Evolutionary conservation across 75 land plant genomes (phyloP).

Genomic region (Isoetes taiwanensis): DNA sequence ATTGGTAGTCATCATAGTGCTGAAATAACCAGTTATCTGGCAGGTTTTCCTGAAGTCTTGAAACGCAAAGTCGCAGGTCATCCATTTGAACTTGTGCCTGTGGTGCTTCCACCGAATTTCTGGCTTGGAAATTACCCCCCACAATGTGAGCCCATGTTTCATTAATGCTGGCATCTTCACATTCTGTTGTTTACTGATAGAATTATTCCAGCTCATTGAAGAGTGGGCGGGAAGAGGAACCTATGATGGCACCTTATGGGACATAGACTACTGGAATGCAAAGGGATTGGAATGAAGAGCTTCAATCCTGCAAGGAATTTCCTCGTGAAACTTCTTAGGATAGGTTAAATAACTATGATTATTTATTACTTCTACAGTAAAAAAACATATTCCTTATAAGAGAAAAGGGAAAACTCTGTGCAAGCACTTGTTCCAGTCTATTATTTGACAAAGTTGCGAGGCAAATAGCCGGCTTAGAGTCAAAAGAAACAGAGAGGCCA

Average conservation of each 20-base stretch:
- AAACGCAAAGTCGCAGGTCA: constrained; percentile 75
- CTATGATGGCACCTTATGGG: constrained; percentile 70
- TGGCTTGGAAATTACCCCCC: constrained; percentile 81
- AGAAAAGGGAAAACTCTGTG: no score
- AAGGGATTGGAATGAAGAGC: constrained; percentile 97
- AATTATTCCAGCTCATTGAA: no score
- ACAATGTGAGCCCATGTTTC: constrained; percentile 59
- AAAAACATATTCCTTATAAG: no score
- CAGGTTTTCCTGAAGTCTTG: constrained; percentile 86
- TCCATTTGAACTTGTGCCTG: constrained; percentile 96
- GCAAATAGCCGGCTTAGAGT: no score
- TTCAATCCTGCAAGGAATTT: constrained; percentile 94
- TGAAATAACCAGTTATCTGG: no score
- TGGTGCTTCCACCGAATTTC: constrained; percentile 59
- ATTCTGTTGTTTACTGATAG: background rate
- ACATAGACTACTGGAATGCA: constrained; percentile 94
- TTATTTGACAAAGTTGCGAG: no score
- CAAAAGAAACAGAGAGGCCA: no score
- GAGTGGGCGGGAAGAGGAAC: constrained; percentile 80
- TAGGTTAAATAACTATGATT: no score
- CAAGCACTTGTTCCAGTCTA: no score
- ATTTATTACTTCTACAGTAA: no score
- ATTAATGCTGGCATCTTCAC: no score
- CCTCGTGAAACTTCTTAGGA: constrained; percentile 69
- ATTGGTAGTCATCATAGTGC: no score